phyloP scores from a whole-genome alignment of 257 asterid genomes.

The Osmanthus fragrans region DNA sequence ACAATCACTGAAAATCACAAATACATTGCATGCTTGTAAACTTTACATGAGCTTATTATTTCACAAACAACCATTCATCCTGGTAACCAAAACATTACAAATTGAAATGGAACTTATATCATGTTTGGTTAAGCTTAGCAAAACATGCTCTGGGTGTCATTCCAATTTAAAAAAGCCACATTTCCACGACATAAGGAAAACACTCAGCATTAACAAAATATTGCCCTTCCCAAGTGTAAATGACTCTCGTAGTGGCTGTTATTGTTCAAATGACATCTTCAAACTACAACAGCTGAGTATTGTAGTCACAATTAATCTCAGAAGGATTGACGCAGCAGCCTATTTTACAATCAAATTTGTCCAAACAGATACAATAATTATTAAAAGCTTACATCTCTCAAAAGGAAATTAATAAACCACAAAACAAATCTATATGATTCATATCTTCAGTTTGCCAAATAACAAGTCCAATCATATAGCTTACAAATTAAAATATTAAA shows the following conservation, averaged over 20 bases:
- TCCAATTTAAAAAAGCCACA: not conserved
- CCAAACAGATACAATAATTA: not conserved
- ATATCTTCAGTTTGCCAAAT: not conserved
- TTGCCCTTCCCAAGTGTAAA: not conserved
- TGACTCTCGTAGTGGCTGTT: not conserved
- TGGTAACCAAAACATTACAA: not conserved
- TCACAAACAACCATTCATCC: not conserved
- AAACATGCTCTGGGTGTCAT: not conserved
- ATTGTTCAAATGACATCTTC: not conserved
- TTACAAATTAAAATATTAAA: not conserved
- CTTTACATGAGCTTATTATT: not conserved
- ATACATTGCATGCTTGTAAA: not conserved
- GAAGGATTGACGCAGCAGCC: not conserved
- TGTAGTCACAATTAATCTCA: not conserved
- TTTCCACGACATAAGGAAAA: not conserved
- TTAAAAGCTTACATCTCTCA: not conserved
- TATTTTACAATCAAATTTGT: not conserved
- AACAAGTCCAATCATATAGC: not conserved
- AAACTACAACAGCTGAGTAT: not conserved
- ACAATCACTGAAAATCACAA: not conserved
- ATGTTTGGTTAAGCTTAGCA: not conserved
- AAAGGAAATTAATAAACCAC: not conserved
- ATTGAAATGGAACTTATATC: not conserved
- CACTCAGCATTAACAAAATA: not conserved
- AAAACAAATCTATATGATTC: not conserved